Base-by-base conservation (phyloP, 345 rosid genomes). In the Hibiscus mutabilis region DNA sequence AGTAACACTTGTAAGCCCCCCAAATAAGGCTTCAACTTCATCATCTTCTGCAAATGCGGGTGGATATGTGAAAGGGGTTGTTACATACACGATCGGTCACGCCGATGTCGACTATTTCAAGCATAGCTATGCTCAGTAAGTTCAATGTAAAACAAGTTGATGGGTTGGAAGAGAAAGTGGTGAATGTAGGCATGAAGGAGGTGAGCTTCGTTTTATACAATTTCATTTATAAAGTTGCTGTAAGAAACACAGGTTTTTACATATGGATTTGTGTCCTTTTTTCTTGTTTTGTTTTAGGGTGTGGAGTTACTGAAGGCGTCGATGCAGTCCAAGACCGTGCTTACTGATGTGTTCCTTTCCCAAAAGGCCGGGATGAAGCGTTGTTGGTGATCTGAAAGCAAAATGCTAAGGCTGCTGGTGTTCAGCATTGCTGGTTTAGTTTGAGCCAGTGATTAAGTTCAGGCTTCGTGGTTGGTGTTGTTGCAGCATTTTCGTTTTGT, bases 21-120 rank as follows among this genome's bases (percentile, higher is more conserved):
- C 8, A 16, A 49, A 49, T 0, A 49, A 16, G 19, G 55, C 1
- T 16, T 49, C 55, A 16, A 16, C 55, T 16, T 4, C 55, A 49
- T 49, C 2, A 16, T 51, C 55, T 0, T 5, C n/a, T 5, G 19
- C 9, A 51, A 51, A 24, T 15, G 62, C 68, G 60, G 74, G 68
- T 16, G 87, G 82, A 1, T 84, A 58, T 15, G 79, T 71, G 37
- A 84, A 75, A 59, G 79, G 74, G 2, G 52, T 72, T 9, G 71
- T 80, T 7, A 53, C 75, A 0, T 80, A 72, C 55, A 78, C 70
- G 79, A 75, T 80, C 10, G 9, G 75, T 82, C 42, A 55, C 13
- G n/a, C 82, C 84, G 0, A 66, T 80, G 82, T 78, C 78, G 2
- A 69, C 74, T 22, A 56, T 74, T 19, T 74, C 81, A 0, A 65